A percentile compares a stretch with the other conserved stretches of the same genome.
Conservation (phyloP, 2,329 filamentous ascomycete species). For the Decorospora gaudefroyi region DNA sequence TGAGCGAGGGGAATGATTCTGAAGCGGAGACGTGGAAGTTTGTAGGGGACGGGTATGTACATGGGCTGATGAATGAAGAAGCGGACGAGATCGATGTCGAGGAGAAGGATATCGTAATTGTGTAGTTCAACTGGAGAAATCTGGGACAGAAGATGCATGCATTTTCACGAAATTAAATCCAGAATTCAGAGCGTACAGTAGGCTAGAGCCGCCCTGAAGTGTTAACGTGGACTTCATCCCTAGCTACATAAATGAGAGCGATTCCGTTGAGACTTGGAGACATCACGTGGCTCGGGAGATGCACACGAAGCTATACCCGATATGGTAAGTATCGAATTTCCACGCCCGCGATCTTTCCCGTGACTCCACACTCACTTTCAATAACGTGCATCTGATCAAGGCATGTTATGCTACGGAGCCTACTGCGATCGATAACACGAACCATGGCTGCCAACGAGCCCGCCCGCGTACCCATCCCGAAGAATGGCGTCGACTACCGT, state of each 20-base stretch:
- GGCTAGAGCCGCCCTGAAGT: too few species aligned
- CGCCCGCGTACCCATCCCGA: slow-evolving; percentile 78
- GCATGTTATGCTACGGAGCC: slow-evolving; percentile 50
- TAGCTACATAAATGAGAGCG: too few species aligned
- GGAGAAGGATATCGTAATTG: slow-evolving; percentile 5
- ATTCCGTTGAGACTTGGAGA: too few species aligned
- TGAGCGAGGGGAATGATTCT: background rate
- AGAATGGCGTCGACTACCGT: slow-evolving; percentile 88
- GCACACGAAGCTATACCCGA: too few species aligned
- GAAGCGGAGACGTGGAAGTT: slow-evolving; percentile 6
- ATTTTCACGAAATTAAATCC: too few species aligned
- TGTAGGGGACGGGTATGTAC: slow-evolving; percentile 12
- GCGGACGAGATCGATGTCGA: slow-evolving; percentile 8
- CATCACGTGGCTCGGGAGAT: background rate
- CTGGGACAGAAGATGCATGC: background rate
- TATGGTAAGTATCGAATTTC: too few species aligned
- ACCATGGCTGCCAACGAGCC: slow-evolving; percentile 39
- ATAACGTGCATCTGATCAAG: slow-evolving; percentile 6
- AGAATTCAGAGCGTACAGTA: too few species aligned
- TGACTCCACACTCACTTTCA: slow-evolving; percentile 6
- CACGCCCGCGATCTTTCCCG: slow-evolving; percentile 2
- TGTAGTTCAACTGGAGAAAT: background rate
- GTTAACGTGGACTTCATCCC: too few species aligned
- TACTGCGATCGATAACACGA: slow-evolving; percentile 34
- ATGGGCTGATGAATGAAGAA: slow-evolving; percentile 10